A percentile compares a stretch with the other conserved stretches of the same genome.
phyloP scores from a whole-genome alignment of 139 green algal genomes.

The Deuterostichococcus epilithicus region DNA sequence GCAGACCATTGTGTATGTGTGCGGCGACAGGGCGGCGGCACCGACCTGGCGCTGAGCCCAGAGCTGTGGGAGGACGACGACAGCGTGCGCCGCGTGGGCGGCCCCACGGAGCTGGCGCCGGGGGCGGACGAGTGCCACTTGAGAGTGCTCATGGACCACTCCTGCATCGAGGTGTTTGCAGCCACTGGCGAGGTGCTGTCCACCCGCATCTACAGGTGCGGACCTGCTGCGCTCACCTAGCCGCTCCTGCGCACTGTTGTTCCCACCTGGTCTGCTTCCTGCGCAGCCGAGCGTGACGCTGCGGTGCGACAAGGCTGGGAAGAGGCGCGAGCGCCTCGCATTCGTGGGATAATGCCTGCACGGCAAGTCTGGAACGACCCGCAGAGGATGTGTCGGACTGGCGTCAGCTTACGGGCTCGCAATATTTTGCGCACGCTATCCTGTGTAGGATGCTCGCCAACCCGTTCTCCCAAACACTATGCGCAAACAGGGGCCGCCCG shows the following conservation, averaged over 20 bases:
- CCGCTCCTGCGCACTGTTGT: background rate
- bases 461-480: background rate
- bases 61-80: conserved; percentile 6
- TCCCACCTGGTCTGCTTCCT: background rate
- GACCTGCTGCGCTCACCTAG: background rate
- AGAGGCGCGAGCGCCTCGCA: too few relatives aligned
- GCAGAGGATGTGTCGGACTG: too few relatives aligned
- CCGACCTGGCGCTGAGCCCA: background rate
- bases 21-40: background rate
- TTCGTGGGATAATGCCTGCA: too few relatives aligned
- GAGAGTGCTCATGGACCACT: conserved; percentile 75
- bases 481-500: conserved; percentile 36
- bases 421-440: background rate
- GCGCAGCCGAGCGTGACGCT: too few relatives aligned
- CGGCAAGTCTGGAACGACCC: too few relatives aligned
- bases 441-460: background rate
- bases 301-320: too few relatives aligned
- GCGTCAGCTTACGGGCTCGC: background rate
- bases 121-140: conserved; percentile 31
- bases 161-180: conserved; percentile 61
- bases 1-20: conserved; percentile 25
- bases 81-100: conserved; percentile 45
- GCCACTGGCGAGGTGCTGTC: conserved; percentile 50
- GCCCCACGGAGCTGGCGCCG: conserved; percentile 37
- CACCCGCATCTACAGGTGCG: conserved; percentile 65